Evolutionary conservation across 306 rosid species (phyloP), one percentile per base, ranked within the genome.

Genomic region (Prunus padus): DNA sequence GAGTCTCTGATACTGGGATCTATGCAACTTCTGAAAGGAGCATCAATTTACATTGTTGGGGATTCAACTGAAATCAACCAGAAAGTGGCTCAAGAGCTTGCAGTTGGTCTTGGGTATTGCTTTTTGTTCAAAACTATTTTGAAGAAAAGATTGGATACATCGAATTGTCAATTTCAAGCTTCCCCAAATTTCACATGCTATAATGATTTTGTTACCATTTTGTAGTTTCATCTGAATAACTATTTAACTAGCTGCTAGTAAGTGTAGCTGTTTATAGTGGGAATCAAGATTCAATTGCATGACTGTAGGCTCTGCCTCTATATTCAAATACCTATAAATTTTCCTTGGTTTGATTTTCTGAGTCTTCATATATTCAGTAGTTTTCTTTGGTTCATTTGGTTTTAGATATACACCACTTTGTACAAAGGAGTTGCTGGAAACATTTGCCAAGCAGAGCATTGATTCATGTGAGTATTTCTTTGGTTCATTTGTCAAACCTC

Each of bases 41-140:
- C 99, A 8, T 88, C 99, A 4, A 90, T 95, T 76, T 90, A 86
- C 82, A 88, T 95, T 74, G 82, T 90, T 19, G 99, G 99, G 44
- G 91, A 87, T 81, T 89, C 97, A 3, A 85, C 97, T 3, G 91
- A 95, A 55, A 87, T 89, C 76, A 95, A 90, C 87, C 90, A 89
- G 70, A 86, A 80, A 85, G 99, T 95, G 84, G 92, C 96, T 76
- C 89, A 81, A 55, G 93, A 90, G 85, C 93, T 95, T 46, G 97
- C 97, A 47, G 92, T 84, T 79, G 99, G 97, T 71, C 91, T 92
- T 11, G 93, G 97, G 97, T 95, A 86, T 10, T 72, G 19, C 69
- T 25, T 26, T 52, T 45, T 44, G 40, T 47, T 77, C 25, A 57
- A 72, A 83, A 71, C 78, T 54, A 55, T 26, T 46, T 42, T 74